These are phyloP conservation scores for Escallonia rubra DNA, from an alignment of 129 eudicot genomes.

Conservation along the genomic window DNA sequence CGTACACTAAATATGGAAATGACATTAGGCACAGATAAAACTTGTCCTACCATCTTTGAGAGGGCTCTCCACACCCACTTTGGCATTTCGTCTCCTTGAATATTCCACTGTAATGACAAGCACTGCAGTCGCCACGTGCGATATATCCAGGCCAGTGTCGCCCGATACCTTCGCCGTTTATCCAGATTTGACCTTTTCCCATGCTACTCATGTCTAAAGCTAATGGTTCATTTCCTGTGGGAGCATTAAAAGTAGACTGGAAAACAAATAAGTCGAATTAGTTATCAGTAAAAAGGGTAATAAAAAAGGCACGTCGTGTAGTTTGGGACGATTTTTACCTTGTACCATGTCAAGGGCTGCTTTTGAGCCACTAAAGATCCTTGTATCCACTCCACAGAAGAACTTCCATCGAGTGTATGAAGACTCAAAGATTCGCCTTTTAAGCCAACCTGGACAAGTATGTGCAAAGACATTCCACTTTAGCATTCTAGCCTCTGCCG, in stretches of 20 bases:
- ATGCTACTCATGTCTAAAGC: slow-evolving; percentile 49
- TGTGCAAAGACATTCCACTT: background rate
- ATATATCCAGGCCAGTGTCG: slow-evolving; percentile 76
- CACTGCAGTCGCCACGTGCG: slow-evolving; percentile 55
- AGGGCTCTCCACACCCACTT: slow-evolving; percentile 61
- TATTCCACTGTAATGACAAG: slow-evolving; percentile 65
- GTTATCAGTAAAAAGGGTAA: background rate
- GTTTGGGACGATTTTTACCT: slow-evolving; percentile 25
- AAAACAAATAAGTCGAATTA: background rate
- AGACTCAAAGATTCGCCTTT: slow-evolving; percentile 56
- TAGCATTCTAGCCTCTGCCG: background rate
- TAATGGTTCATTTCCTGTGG: slow-evolving; percentile 63
- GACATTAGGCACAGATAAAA: background rate
- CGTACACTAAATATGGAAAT: too few relatives aligned
- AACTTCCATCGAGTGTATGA: slow-evolving; percentile 28
- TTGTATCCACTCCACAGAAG: slow-evolving; percentile 53
- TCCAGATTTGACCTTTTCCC: slow-evolving; percentile 90
- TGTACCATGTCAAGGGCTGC: slow-evolving; percentile 74
- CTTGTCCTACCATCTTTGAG: slow-evolving; percentile 74
- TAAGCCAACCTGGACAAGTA: slow-evolving; percentile 42
- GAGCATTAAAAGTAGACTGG: slow-evolving; percentile 61
- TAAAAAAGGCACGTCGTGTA: background rate
- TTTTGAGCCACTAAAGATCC: slow-evolving; percentile 52
- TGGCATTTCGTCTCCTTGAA: slow-evolving; percentile 66
- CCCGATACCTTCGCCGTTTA: slow-evolving; percentile 69